A percentile compares a stretch with the other conserved stretches of the same genome.
These are phyloP conservation scores for Arachis monticola DNA, from an alignment of 331 rosid species.

Conservation along the genomic window DNA sequence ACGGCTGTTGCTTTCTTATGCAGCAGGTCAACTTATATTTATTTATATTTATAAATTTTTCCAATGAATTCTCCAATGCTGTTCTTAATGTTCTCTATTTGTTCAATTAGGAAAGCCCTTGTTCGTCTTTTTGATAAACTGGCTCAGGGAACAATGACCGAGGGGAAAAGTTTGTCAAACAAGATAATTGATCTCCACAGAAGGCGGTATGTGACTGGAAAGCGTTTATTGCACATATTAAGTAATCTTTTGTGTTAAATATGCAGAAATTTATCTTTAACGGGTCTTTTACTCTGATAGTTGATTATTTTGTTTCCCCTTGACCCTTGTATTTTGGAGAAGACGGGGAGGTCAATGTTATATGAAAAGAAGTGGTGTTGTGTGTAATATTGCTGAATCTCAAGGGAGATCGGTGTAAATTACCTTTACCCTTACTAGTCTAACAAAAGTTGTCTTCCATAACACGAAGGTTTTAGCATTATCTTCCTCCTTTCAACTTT, in stretches of 20 bases:
- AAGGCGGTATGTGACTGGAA: conserved; percentile 56
- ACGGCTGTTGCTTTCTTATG: conserved; percentile 35
- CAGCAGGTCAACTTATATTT: not conserved
- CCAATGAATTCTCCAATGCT: conserved; percentile 1
- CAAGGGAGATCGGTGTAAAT: too few relatives aligned
- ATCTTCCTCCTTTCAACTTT: conserved; percentile 6
- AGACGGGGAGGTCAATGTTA: too few relatives aligned
- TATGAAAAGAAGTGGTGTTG: too few relatives aligned
- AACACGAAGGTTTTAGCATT: conserved; percentile 3
- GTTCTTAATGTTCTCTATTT: conserved; percentile 37
- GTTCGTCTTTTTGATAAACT: conserved; percentile 82
- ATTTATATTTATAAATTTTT: not conserved
- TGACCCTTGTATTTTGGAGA: too few relatives aligned
- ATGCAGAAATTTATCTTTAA: not conserved
- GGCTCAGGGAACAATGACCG: conserved; percentile 67
- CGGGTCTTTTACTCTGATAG: not conserved
- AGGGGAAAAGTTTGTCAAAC: conserved; percentile 66
- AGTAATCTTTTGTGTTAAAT: conserved; percentile 9
- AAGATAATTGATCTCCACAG: conserved; percentile 68
- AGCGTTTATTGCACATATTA: conserved; percentile 7
- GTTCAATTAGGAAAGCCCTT: conserved; percentile 71
- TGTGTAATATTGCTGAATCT: too few relatives aligned
- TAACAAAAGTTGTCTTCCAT: not conserved
- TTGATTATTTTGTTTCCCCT: not conserved
- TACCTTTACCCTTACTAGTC: too few relatives aligned